phyloP scores from a whole-genome alignment of 805 yeast species.

The Cyberlindnera americana region DNA sequence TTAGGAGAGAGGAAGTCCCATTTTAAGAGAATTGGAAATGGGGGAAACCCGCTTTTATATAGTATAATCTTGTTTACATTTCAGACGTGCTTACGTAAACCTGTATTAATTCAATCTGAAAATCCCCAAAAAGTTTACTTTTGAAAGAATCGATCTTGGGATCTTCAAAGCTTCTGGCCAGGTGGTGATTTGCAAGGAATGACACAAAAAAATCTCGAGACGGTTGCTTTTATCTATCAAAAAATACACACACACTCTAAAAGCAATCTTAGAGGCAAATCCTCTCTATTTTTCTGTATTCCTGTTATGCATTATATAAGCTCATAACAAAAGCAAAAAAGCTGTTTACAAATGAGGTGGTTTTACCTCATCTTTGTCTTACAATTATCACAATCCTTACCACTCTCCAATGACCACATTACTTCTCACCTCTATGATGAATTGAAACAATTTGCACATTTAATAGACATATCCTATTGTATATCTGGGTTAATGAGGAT shows the following conservation, averaged over 20 bases:
- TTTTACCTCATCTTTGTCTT: too few relatives aligned
- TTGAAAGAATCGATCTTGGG: conserved; percentile 5
- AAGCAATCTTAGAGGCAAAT: too few relatives aligned
- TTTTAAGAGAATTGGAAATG: too few relatives aligned
- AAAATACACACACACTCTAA: too few relatives aligned
- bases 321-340: too few relatives aligned
- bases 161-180: not conserved
- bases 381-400: not conserved
- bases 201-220: too few relatives aligned
- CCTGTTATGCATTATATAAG: too few relatives aligned
- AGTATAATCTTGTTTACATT: conserved; percentile 9
- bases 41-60: conserved; percentile 1
- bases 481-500: conserved; percentile 23
- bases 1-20: not conserved
- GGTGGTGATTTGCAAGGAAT: not conserved
- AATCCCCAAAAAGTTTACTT: too few relatives aligned
- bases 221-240: too few relatives aligned
- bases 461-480: conserved; percentile 28
- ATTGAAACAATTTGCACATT: conserved; percentile 17
- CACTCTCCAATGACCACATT: conserved; percentile 3
- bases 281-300: too few relatives aligned
- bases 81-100: conserved; percentile 13
- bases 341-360: too few relatives aligned
- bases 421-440: conserved; percentile 13
- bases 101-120: conserved; percentile 4